Base-by-base conservation (phyloP, 1,284 basidiomycete genomes). In the Ustilago vetiveriae region DNA sequence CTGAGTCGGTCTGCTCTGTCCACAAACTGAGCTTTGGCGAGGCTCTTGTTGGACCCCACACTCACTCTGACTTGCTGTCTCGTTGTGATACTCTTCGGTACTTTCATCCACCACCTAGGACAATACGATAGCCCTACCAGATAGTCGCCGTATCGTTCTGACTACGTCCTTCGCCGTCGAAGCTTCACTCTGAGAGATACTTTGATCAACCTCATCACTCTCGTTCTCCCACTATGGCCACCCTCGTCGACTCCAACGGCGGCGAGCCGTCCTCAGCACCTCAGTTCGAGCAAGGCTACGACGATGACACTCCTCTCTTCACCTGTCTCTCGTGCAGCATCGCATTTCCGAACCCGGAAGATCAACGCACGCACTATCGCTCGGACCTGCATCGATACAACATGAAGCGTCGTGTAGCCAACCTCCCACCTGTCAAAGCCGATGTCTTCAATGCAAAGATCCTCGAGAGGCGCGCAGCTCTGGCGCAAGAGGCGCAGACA, bases 351-450 rank as follows among this genome's bases (percentile, higher is more conserved):
- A 87, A 89, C 22, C 88, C 93, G 10, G 89, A 90, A 47, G 91
- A 93, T 50, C 96, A 98, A 84, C 87, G 96, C 64, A 84, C 85
- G 0, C 96, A 99, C 82, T 98, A 96, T 83, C 88, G 89, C 72
- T 92, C 92, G 32, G 96, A 99, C 83, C 90, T 92, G 82, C 96
- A 98, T 84, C 87, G 94, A 48, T 99, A 98, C 84, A 99, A 99
- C 83, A 94, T 97, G 89, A 97, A 97, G 48, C 90, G 96, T 68
- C 89, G 94, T 33, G 92, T 98, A 17, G 94, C 96, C 7, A 89
- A 88, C 14, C 86, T 99, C 2, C 90, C 92, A 5, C 94, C 96
- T 3, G 89, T 99, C 76, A 89, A 88, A 58, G 87, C 87, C 0
- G 83, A 86, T 7, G 80, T 90, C 0, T 99, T 98, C 85, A 90